Evolutionary conservation across 2,329 filamentous ascomycete species (phyloP), one percentile per base, ranked within the genome.

Genomic region (Colletotrichum tropicale): DNA sequence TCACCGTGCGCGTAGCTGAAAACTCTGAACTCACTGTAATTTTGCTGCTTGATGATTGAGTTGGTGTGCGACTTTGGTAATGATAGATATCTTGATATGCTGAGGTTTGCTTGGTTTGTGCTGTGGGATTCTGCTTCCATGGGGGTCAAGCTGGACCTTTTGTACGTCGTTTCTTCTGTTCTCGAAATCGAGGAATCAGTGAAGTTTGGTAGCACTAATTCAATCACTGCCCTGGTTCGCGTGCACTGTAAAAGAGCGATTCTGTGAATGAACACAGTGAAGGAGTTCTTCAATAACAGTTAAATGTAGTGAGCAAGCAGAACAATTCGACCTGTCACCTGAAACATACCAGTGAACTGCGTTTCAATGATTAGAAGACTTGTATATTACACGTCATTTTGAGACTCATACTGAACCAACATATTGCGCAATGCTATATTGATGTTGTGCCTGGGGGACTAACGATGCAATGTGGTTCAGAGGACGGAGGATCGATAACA

Each of bases 351-450:
- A 48, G n/a, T 48, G 43, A 21, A 48, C 43, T 21, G 6, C 10
- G 3, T 21, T 13, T 1, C n/a, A 48, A 13, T 48, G 4, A 5
- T 4, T 48, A 4, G 18, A 6, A 21, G n/a, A 4, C 5, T 1
- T 48, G 18, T 21, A 4, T 48, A 48, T 12, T 48, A 0, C 3
- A 48, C 18, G 4, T 38, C 4, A 13, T 48, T 8, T 12, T 8
- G 43, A 21, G 12, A 48, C n/a, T 48, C n/a, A 21, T 2, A 4
- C 4, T 13, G 6, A 21, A 48, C 43, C 3, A 13, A 13, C 6
- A n/a, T n/a, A 12, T 48, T 18, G 9, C 38, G n/a, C 13, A 48
- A 7, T 48, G 3, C 1, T 6, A 1, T 21, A 4, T n/a, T 8
- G 43, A 48, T 12, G 10, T 8, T 3, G 6, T 13, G 6, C 43